Conservation (phyloP, 2,329 filamentous ascomycete species). For the Pyrenophora graminea region DNA sequence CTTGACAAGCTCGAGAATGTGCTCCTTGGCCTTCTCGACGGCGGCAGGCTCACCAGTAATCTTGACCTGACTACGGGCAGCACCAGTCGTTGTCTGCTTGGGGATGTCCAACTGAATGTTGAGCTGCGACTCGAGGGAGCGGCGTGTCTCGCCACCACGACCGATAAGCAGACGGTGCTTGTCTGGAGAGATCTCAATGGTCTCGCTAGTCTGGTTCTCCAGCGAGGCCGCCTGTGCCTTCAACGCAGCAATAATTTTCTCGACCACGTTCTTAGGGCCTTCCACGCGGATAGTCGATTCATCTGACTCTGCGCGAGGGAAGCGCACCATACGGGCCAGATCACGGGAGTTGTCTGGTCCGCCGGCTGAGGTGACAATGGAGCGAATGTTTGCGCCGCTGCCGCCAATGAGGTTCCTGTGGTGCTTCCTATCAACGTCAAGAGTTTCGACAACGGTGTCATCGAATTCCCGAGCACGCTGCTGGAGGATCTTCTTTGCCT, state of each 20-base stretch:
- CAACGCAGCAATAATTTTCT: conserved; percentile 85
- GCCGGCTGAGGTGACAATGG: conserved; percentile 84
- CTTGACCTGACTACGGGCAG: conserved; percentile 82
- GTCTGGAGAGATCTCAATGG: conserved; percentile 80
- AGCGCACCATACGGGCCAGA: conserved; percentile 87
- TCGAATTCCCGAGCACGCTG: conserved; percentile 88
- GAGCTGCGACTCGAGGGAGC: conserved; percentile 83
- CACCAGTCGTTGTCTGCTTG: conserved; percentile 70
- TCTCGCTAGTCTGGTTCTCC: conserved; percentile 78
- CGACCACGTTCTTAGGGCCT: conserved; percentile 79
- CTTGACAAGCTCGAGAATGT: conserved; percentile 79
- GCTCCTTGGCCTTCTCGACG: conserved; percentile 83
- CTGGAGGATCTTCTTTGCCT: conserved; percentile 87
- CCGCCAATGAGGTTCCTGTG: conserved; percentile 88
- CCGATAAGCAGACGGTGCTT: conserved; percentile 93
- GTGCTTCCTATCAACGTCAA: conserved; percentile 93
- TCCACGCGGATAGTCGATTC: conserved; percentile 86
- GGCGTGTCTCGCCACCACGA: conserved; percentile 84
- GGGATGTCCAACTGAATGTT: conserved; percentile 88
- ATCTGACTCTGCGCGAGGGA: conserved; percentile 84
- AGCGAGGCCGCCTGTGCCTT: conserved; percentile 80
- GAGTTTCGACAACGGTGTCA: conserved; percentile 79
- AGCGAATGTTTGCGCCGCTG: conserved; percentile 81
- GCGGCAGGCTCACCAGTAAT: conserved; percentile 77
- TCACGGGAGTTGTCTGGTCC: conserved; percentile 85